A percentile compares a stretch with the other conserved stretches of the same genome.
phyloP scores from a whole-genome alignment of 1,284 basidiomycete species.

The Cryptococcus wingfieldii region DNA sequence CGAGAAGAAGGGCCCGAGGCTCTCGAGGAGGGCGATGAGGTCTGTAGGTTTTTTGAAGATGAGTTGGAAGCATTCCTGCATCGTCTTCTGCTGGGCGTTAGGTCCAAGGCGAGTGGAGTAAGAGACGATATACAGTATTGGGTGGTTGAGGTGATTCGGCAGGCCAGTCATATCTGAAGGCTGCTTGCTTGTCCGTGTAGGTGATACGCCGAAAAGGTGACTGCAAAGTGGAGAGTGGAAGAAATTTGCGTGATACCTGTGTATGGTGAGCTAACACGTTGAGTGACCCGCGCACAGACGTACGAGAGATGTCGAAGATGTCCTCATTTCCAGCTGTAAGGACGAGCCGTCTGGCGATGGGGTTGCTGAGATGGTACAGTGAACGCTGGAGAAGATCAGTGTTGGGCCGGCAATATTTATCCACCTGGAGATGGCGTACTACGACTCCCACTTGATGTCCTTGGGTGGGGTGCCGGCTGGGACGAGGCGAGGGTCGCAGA shows the following conservation, averaged over 20 bases:
- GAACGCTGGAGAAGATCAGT: too few species aligned
- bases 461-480: conserved; percentile 6
- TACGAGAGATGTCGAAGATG: too few species aligned
- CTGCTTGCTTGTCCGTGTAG: background rate
- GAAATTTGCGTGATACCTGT: background rate
- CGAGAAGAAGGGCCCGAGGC: conserved; percentile 7
- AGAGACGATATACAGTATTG: background rate
- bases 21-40: background rate
- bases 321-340: too few species aligned
- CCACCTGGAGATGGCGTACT: conserved; percentile 7
- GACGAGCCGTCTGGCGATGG: too few species aligned
- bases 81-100: background rate
- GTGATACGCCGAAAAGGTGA: conserved; percentile 1
- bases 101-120: background rate
- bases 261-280: background rate
- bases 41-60: background rate
- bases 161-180: conserved; percentile 10
- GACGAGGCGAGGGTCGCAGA: conserved; percentile 7
- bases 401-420: too few species aligned
- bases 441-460: conserved; percentile 12
- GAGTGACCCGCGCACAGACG: too few species aligned
- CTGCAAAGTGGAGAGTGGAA: background rate
- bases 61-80: conserved; percentile 14
- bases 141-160: background rate
- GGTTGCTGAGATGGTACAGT: too few species aligned